These are phyloP conservation scores for Dryas drummondii DNA, from an alignment of 306 rosid species.

Conservation along the genomic window DNA sequence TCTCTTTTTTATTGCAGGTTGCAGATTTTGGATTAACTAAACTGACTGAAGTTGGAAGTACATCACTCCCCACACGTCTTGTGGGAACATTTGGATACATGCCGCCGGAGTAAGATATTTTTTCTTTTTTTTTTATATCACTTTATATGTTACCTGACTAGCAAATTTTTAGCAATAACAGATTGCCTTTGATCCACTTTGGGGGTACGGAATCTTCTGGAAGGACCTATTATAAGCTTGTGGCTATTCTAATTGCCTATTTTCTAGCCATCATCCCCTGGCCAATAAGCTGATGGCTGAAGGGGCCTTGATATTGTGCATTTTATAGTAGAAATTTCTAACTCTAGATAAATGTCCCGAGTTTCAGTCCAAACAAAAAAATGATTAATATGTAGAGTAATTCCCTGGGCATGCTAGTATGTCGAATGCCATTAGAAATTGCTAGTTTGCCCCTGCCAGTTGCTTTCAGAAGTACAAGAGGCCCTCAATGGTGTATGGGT, in stretches of 20 bases:
- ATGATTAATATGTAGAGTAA: not conserved
- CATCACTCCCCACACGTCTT: constrained; percentile 76
- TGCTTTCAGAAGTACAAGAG: not conserved
- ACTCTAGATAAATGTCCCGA: not conserved
- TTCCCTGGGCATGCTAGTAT: not conserved
- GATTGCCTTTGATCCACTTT: constrained; percentile 1
- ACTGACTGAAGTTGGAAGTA: constrained; percentile 83
- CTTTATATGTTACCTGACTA: not conserved
- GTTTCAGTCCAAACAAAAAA: not conserved
- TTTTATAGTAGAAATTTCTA: not conserved
- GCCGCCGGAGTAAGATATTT: constrained; percentile 79
- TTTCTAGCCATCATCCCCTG: not conserved
- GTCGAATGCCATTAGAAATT: not conserved
- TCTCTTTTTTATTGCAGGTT: constrained; percentile 48
- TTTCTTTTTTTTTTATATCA: not conserved
- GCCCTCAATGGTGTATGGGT: not conserved
- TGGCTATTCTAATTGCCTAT: not conserved
- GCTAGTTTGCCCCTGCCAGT: not conserved
- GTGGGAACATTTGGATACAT: constrained; percentile 96
- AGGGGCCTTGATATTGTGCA: not conserved
- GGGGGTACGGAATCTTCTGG: not conserved
- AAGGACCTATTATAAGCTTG: not conserved
- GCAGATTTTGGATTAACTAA: constrained; percentile 96
- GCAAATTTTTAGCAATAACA: constrained; percentile 7
- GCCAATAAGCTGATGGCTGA: not conserved